Conservation (phyloP, 495 filamentous ascomycete species). For the Trichoderma erinaceum region DNA sequence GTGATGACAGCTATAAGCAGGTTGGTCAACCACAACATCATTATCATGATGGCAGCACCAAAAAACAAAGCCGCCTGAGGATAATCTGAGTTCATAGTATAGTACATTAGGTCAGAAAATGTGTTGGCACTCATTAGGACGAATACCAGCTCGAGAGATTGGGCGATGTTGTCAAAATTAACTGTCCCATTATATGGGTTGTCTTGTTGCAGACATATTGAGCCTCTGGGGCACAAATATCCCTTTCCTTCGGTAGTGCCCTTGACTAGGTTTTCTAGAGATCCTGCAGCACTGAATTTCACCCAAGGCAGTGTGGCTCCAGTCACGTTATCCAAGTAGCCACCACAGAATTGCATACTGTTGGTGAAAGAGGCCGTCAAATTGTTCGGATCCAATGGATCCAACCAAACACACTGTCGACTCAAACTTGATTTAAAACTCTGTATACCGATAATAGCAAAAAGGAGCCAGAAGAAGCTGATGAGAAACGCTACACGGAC, state of each 20-base stretch:
- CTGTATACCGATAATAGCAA: conserved; percentile 93
- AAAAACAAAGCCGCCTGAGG: conserved; percentile 80
- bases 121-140: conserved; percentile 98
- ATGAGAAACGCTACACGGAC: conserved; percentile 93
- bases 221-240: conserved; percentile 81
- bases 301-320: conserved; percentile 62
- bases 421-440: conserved; percentile 94
- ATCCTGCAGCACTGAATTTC: conserved; percentile 21
- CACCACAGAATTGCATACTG: conserved; percentile 75
- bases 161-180: conserved; percentile 89
- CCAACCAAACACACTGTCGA: conserved; percentile 82
- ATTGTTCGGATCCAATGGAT: conserved; percentile 47
- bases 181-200: conserved; percentile 84
- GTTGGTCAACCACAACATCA: conserved; percentile 95
- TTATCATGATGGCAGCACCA: conserved; percentile 77
- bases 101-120: conserved; percentile 89
- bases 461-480: conserved; percentile 97
- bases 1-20: conserved; percentile 97
- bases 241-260: conserved; percentile 62
- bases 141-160: conserved; percentile 93
- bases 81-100: conserved; percentile 85
- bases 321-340: conserved; percentile 58
- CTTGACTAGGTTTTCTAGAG: conserved; percentile 31
- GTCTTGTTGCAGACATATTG: conserved; percentile 67
- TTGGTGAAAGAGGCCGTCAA: conserved; percentile 43